Evolutionary conservation across 2,329 filamentous ascomycete genomes (phyloP), one percentile per base, ranked within the genome.

Genomic region (Ceratocystis papillata): DNA sequence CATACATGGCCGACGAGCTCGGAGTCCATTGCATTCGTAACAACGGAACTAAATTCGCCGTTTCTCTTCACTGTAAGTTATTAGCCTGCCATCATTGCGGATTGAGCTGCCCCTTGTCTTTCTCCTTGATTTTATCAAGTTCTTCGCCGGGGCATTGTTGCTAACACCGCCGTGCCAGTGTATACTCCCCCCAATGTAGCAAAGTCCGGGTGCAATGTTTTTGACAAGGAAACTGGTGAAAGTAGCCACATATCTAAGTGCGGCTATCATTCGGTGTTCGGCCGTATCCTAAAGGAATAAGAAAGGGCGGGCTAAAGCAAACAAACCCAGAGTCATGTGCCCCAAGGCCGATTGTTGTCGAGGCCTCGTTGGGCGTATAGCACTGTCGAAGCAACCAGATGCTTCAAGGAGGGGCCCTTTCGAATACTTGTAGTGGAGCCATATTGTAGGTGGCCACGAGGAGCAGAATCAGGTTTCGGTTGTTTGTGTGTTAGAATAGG

Each of bases 101-200:
- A 41, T 41, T 41, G 3, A 12, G 37, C 37, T 4, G 37, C 4
- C 10, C 17, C 5, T n/a, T n/a, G 30, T 8, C 33, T 10, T n/a
- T 33, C n/a, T 59, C n/a, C 33, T 10, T n/a, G 46, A 20, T 3
- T 28, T 25, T 17, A 3, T 15, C 48, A 53, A 53, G 22, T 7
- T 25, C 20, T 25, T 25, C 33, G 10, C 17, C 37, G 17, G 45
- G 57, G 62, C 8, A 67, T 15, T 22, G 17, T 64, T 62, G 59
- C 66, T 67, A 67, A 67, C 63, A 37, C 66, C 63, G 37, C 66
- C 64, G 70, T 69, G 50, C 41, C 73, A 85, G 79, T 95, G 68
- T 94, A 94, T 73, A 93, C 89, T 15, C 92, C 92, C 45, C 92
- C 92, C 2, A 95, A 96, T 72, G 91, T 93, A 46, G 90, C 90